These are phyloP conservation scores for Herpetomonas muscarum DNA, from an alignment of 208 protist species.

Conservation along the genomic window DNA sequence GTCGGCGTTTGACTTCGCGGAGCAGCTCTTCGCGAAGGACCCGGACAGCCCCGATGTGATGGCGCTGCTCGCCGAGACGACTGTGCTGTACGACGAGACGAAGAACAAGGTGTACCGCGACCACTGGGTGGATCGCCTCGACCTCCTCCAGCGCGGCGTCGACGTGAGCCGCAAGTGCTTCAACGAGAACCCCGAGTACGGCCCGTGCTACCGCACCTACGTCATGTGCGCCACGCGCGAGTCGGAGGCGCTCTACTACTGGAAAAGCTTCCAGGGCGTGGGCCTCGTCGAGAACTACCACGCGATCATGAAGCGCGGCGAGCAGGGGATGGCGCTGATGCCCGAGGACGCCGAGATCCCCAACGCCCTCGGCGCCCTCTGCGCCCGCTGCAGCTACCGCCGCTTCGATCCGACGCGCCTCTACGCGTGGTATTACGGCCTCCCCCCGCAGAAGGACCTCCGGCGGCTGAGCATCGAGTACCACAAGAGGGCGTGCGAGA, in stretches of 20 bases:
- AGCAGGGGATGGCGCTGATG: constrained; percentile 58
- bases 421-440: constrained; percentile 52
- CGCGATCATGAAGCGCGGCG: constrained; percentile 67
- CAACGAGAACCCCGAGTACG: constrained; percentile 77
- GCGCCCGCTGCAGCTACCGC: constrained; percentile 59
- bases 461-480: constrained; percentile 50
- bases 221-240: constrained; percentile 72
- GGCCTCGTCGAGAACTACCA: constrained; percentile 82
- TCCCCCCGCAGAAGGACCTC: constrained; percentile 42
- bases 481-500: constrained; percentile 55
- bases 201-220: constrained; percentile 81
- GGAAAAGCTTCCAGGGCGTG: constrained; percentile 57
- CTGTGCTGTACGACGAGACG: constrained; percentile 70
- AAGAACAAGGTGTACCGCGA: constrained; percentile 78
- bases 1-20: constrained; percentile 74
- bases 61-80: constrained; percentile 78
- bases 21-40: constrained; percentile 56
- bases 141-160: constrained; percentile 78
- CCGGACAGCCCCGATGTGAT: constrained; percentile 76
- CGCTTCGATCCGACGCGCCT: constrained; percentile 68
- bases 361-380: constrained; percentile 70
- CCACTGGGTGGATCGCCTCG: constrained; percentile 83
- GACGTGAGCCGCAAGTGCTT: constrained; percentile 89
- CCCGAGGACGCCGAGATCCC: constrained; percentile 68
- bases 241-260: constrained; percentile 76